A percentile compares a stretch with the other conserved stretches of the same genome.
phyloP scores from a whole-genome alignment of 345 rosid species.

The Firmiana major region DNA sequence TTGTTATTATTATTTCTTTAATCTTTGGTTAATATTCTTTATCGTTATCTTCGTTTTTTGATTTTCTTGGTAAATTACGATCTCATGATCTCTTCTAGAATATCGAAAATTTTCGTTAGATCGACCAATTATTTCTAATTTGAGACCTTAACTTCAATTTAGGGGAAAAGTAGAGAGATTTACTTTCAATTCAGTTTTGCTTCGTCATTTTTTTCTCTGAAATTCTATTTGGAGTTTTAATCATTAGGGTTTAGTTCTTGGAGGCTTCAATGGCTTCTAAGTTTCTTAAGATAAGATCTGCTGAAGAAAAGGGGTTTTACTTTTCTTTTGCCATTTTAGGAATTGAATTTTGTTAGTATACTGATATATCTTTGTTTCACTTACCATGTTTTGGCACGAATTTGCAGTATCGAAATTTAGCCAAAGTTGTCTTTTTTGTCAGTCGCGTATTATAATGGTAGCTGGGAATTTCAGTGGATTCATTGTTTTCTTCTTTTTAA shows the following conservation, averaged over 20 bases:
- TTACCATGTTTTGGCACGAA: neutral
- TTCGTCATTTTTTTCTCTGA: neutral
- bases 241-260: neutral
- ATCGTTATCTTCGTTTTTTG: neutral
- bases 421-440: neutral
- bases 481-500: neutral
- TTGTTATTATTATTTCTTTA: neutral
- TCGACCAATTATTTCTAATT: neutral
- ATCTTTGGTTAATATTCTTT: neutral
- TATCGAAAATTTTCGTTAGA: neutral
- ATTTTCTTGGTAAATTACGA: neutral
- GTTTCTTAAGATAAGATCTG: neutral
- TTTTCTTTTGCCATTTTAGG: neutral
- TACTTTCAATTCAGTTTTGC: neutral
- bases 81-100: neutral
- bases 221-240: neutral
- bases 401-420: neutral
- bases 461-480: neutral
- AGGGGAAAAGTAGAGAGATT: neutral
- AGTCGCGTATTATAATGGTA: neutral
- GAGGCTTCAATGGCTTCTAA: neutral
- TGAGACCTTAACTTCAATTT: neutral
- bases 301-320: neutral
- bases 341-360: neutral
- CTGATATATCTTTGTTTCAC: neutral